Evolutionary conservation across 495 filamentous ascomycete species (phyloP).

Genomic region (Penicillium parvum): DNA sequence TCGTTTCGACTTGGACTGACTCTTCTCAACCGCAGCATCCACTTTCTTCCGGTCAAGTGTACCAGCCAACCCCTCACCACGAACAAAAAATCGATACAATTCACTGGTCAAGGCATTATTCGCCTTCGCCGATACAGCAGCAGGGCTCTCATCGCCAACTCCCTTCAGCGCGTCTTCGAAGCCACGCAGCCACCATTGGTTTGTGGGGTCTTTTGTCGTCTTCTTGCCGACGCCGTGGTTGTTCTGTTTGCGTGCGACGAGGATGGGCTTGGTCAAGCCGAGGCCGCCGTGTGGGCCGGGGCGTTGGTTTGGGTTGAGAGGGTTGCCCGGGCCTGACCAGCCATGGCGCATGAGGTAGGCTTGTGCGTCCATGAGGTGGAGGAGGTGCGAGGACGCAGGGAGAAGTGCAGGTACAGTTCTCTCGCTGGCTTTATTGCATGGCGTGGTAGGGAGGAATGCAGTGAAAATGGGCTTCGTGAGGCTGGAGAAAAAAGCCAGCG

Average conservation of each 20-base stretch:
- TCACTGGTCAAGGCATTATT: conserved; percentile 49
- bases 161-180: conserved; percentile 76
- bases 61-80: conserved; percentile 66
- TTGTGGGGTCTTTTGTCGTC: conserved; percentile 55
- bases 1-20: conserved; percentile 19
- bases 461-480: not conserved
- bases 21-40: conserved; percentile 4
- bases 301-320: conserved; percentile 61
- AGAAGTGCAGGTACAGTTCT: not conserved
- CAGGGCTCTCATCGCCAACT: conserved; percentile 45
- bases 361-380: conserved; percentile 55
- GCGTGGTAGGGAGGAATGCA: not conserved
- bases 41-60: conserved; percentile 44
- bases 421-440: not conserved
- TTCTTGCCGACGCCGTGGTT: conserved; percentile 67
- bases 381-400: not conserved
- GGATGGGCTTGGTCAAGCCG: conserved; percentile 64
- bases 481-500: not conserved
- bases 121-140: conserved; percentile 9
- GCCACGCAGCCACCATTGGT: conserved; percentile 77
- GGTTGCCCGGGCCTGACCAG: conserved; percentile 72
- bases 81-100: conserved; percentile 78
- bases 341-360: conserved; percentile 71
- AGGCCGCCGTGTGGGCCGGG: conserved; percentile 56
- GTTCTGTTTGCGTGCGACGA: conserved; percentile 64